Evolutionary conservation across 148 eudicot species (phyloP), one percentile per base, ranked within the genome.

Genomic region (Vaccinium vitisidaea): DNA sequence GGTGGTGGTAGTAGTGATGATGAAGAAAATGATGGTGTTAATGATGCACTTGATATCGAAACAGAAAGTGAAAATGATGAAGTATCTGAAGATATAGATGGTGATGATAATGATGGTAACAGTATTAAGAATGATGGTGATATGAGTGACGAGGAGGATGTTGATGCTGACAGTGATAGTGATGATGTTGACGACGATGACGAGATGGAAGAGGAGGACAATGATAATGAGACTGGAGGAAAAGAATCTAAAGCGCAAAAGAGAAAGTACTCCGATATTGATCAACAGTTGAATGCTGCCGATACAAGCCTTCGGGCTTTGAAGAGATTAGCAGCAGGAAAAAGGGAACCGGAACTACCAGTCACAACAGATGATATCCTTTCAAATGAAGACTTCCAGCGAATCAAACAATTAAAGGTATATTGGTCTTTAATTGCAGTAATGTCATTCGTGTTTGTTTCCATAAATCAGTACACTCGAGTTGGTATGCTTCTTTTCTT

Each of bases 381-480:
- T 80, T 95, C 99, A 52, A 94, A 97, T 75, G 99, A 97, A 92
- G 96, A 97, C 79, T 94, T 94, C 91, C 89, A 88, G 77, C 90
- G 91, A 83, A 95, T 97, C 77, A 95, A 86, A 91, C 93, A 90
- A 83, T 87, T 94, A 77, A 92, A 94, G 96, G 99, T 97, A 84
- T 49, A 84, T 25, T 80, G 70, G 53, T 77, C 88, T 43, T 85
- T 55, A 30, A 71, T 52, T 69, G 50, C 67, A 75, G 79, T 19
- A 65, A 46, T 78, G 16, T 10, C 67, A 25, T 63, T 70, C 77
- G 59, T 80, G 36, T 50, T 80, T 27, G 52, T 21, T 83, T 39
- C 56, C 55, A n/a, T 46, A 48, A 67, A 11, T 13, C 19, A 18
- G 58, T 12, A 4, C 13, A 16, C 11, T 32, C 36, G 21, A 54